phyloP scores from a whole-genome alignment of 1,139 yeast species.

The Diutina siamensis region DNA sequence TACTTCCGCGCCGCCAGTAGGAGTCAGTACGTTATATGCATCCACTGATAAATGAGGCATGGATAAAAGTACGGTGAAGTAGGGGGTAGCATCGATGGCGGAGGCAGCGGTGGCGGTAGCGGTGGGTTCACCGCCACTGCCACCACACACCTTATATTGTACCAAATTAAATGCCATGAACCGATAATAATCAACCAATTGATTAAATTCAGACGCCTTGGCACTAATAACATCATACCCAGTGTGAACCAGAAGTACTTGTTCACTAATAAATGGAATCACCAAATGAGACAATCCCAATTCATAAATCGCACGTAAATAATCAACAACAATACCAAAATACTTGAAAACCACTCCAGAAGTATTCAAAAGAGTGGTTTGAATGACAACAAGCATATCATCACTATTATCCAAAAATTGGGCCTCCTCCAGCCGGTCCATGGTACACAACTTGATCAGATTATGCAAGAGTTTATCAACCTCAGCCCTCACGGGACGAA shows the following conservation, averaged over 20 bases:
- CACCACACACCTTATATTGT: neutral
- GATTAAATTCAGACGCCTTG: constrained; percentile 12
- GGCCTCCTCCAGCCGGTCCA: constrained; percentile 8
- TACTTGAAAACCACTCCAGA: constrained; percentile 7
- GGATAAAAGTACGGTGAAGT: neutral
- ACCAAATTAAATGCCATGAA: constrained; percentile 23
- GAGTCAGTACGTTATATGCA: no score
- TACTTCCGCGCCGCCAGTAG: no score
- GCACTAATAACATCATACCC: constrained; percentile 12
- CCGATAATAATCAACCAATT: constrained; percentile 18
- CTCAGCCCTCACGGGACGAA: neutral
- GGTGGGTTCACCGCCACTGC: neutral
- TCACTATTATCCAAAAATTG: constrained; percentile 9
- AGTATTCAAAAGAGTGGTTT: constrained; percentile 6
- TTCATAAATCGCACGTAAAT: constrained; percentile 15
- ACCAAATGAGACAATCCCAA: constrained; percentile 16
- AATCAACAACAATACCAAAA: constrained; percentile 15
- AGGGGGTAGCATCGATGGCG: neutral
- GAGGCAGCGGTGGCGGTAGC: no score
- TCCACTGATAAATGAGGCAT: neutral
- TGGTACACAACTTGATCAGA: constrained; percentile 9
- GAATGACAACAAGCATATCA: constrained; percentile 7
- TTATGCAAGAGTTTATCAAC: constrained; percentile 8
- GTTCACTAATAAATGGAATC: constrained; percentile 11
- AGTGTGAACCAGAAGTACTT: constrained; percentile 6